phyloP scores from a whole-genome alignment of 208 protist species.

The Zelonia costaricensis region DNA sequence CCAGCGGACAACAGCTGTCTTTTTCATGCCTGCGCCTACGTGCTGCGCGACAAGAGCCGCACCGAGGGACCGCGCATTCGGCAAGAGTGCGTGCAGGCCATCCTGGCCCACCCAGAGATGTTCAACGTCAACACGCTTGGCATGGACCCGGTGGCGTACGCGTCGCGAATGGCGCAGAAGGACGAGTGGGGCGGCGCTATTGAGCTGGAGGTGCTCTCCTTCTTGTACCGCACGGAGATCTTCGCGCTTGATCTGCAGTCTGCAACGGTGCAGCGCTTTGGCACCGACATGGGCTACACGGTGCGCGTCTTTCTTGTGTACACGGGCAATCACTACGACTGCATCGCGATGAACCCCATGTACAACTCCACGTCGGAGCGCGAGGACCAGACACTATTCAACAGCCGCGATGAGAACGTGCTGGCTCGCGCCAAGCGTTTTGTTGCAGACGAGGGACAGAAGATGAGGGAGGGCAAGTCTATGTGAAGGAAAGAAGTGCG shows the following conservation, averaged over 20 bases:
- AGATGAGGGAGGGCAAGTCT: conserved; percentile 27
- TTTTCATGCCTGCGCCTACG: conserved; percentile 93
- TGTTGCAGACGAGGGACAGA: conserved; percentile 73
- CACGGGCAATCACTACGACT: conserved; percentile 95
- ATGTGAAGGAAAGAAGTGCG: conserved; percentile 4
- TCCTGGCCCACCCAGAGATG: conserved; percentile 69
- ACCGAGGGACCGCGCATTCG: conserved; percentile 71
- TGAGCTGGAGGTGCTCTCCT: conserved; percentile 89
- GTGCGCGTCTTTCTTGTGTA: conserved; percentile 91
- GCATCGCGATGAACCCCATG: conserved; percentile 83
- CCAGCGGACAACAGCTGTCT: conserved; percentile 95
- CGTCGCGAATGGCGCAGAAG: conserved; percentile 61
- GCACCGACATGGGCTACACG: conserved; percentile 79
- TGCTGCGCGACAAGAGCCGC: conserved; percentile 84
- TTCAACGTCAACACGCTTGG: conserved; percentile 81
- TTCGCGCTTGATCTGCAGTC: conserved; percentile 88
- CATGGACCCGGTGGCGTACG: conserved; percentile 68
- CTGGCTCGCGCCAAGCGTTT: conserved; percentile 76
- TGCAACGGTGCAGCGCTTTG: conserved; percentile 73
- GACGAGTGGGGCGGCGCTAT: conserved; percentile 93
- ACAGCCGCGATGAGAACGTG: conserved; percentile 69
- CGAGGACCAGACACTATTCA: conserved; percentile 91
- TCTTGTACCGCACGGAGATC: conserved; percentile 90
- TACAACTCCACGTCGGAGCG: conserved; percentile 68
- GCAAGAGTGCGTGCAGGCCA: conserved; percentile 72